phyloP scores from a whole-genome alignment of 371 early-diverging fungal genomes.

The Mucor mucedo region DNA sequence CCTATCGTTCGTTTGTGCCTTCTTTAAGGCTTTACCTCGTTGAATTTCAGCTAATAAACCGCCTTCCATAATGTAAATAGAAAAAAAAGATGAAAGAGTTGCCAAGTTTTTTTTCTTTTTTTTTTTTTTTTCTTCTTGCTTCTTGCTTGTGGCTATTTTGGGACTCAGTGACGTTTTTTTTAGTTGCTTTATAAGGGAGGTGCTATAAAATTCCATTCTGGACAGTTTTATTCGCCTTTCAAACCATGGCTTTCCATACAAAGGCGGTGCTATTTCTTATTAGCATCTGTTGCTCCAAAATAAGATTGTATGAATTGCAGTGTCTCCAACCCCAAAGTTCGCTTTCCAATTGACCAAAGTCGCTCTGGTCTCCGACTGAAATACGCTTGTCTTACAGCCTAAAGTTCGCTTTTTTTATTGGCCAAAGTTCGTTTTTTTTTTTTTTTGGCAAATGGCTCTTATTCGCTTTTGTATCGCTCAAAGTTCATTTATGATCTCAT shows the following conservation, averaged over 20 bases:
- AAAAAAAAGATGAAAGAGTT: constrained; percentile 2
- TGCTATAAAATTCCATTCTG: too few species aligned
- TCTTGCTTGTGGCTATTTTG: too few species aligned
- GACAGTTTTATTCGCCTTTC: too few species aligned
- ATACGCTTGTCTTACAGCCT: background rate
- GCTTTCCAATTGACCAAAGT: constrained; percentile 7
- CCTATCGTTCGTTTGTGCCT: constrained; percentile 82
- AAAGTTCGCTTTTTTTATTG: constrained; percentile 1
- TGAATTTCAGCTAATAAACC: constrained; percentile 78
- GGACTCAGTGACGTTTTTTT: too few species aligned
- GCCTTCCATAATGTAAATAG: constrained; percentile 39
- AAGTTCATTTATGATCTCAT: background rate
- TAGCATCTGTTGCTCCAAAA: too few species aligned
- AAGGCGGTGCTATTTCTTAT: too few species aligned
- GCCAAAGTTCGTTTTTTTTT: constrained; percentile 2
- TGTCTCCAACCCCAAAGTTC: constrained; percentile 3
- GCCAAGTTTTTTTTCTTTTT: constrained; percentile 5
- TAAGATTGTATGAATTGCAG: too few species aligned
- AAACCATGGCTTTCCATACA: too few species aligned
- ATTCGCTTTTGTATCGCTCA: too few species aligned
- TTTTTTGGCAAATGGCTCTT: background rate
- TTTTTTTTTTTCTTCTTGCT: too few species aligned
- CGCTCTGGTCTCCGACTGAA: constrained; percentile 10
- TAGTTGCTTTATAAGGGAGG: too few species aligned
- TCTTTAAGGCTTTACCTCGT: constrained; percentile 74